phyloP scores from a whole-genome alignment of 805 yeast species.

The Maudiozyma barnettii region DNA sequence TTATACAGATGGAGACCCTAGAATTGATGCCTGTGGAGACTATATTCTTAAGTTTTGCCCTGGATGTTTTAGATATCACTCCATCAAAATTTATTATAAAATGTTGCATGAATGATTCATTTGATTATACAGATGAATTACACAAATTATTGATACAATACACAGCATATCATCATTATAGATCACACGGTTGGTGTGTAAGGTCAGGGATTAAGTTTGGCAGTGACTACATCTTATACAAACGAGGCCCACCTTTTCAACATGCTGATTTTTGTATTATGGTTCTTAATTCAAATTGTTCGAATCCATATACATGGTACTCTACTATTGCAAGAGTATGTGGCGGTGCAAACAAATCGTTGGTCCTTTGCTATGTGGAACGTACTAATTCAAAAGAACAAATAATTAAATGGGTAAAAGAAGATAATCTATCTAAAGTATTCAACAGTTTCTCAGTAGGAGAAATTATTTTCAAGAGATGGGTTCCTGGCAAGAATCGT shows the following conservation, averaged over 20 bases:
- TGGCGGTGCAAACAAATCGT: slow-evolving; percentile 74
- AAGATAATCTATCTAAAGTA: slow-evolving; percentile 11
- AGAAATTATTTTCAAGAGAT: slow-evolving; percentile 65
- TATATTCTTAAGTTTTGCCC: slow-evolving; percentile 53
- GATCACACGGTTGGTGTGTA: slow-evolving; percentile 91
- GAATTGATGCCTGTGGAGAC: slow-evolving; percentile 73
- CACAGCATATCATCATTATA: slow-evolving; percentile 74
- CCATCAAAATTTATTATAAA: slow-evolving; percentile 8
- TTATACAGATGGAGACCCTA: slow-evolving; percentile 29
- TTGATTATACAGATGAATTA: slow-evolving; percentile 15
- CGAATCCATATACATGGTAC: slow-evolving; percentile 47
- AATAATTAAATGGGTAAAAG: slow-evolving; percentile 19
- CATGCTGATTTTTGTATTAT: slow-evolving; percentile 83
- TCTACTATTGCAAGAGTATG: slow-evolving; percentile 70
- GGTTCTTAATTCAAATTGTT: slow-evolving; percentile 16
- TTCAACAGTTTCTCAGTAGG: slow-evolving; percentile 41
- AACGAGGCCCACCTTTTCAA: slow-evolving; percentile 88
- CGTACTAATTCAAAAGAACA: slow-evolving; percentile 34
- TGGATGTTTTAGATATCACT: slow-evolving; percentile 38
- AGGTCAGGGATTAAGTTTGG: slow-evolving; percentile 90
- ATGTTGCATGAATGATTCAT: background rate
- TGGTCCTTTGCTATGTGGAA: slow-evolving; percentile 61
- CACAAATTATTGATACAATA: slow-evolving; percentile 45
- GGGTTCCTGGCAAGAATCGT: slow-evolving; percentile 80
- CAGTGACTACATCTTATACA: slow-evolving; percentile 71